Evolutionary conservation across 2,329 filamentous ascomycete genomes (phyloP), one percentile per base, ranked within the genome.

Genomic region (Pseudogymnoascus sp.): DNA sequence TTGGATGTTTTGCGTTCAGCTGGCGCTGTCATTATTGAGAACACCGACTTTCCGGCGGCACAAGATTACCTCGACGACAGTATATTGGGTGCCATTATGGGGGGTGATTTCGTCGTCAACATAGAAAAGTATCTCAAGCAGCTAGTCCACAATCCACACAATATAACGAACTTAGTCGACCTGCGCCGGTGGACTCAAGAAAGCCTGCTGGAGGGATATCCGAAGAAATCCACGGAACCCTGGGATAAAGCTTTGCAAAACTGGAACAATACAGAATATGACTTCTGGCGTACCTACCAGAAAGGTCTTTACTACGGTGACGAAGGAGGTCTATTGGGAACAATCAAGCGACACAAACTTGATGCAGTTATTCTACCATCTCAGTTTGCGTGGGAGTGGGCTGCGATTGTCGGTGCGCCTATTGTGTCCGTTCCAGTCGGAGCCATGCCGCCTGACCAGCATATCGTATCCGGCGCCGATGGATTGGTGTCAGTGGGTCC

Each of bases 91-190:
- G 66, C 64, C 53, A 72, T 88, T 1, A 73, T 86, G 3, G 74
- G 78, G 10, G 81, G 80, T 2, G 88, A 90, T 69, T 88, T 89
- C 70, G 69, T 83, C n/a, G 74, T 77, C 40, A 80, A 86, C 65
- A 74, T 90, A 1, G 75, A 77, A 7, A 74, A 75, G 0, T 90
- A 89, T 70, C 75, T 90, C 10, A 74, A 75, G 3, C 73, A 82
- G 63, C 76, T 90, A 3, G 77, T 75, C 1, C 74, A 72, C 68
- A 89, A 89, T 68, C 85, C 86, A 0, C 75, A 82, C 64, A 77
- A 79, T 62, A 74, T 90, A 56, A 75, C 75, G 7, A 75, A 73
- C 19, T 74, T 89, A 0, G 75, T 74, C 1, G 80, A 85, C 11
- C 73, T 87, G 3, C 76, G 77, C 0, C 75, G 75, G 31, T 87